These are phyloP conservation scores for Colletotrichum somersetense DNA, from an alignment of 2,329 filamentous ascomycete genomes.

Conservation along the genomic window DNA sequence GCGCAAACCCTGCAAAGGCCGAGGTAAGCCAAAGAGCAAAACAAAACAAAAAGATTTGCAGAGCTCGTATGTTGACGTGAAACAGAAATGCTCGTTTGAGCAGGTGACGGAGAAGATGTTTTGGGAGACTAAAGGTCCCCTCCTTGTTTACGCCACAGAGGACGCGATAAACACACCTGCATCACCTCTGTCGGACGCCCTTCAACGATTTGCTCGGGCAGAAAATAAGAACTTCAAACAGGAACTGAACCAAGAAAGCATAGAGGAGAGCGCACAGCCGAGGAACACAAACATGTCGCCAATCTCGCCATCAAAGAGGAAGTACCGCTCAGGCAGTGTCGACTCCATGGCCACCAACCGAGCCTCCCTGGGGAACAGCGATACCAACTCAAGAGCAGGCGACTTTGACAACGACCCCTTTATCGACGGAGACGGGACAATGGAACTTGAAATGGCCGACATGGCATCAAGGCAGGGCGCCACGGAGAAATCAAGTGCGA, in stretches of 20 bases:
- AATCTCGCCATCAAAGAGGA: constrained; percentile 59
- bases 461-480: constrained; percentile 32
- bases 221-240: constrained; percentile 66
- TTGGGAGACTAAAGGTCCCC: constrained; percentile 60
- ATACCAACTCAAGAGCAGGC: constrained; percentile 37
- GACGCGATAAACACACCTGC: constrained; percentile 55
- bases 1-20: constrained; percentile 57
- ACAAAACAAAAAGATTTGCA: neutral
- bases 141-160: constrained; percentile 68
- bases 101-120: constrained; percentile 61
- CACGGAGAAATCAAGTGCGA: constrained; percentile 1
- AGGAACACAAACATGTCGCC: constrained; percentile 36
- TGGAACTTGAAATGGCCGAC: constrained; percentile 48
- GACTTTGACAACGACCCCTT: constrained; percentile 45
- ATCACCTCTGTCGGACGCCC: constrained; percentile 53
- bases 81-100: constrained; percentile 62
- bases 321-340: constrained; percentile 59
- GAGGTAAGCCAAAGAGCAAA: constrained; percentile 57
- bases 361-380: constrained; percentile 55
- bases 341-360: constrained; percentile 62
- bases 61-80: constrained; percentile 40
- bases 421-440: constrained; percentile 45
- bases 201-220: constrained; percentile 61
- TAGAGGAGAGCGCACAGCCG: constrained; percentile 38
- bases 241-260: constrained; percentile 59